A percentile compares a stretch with the other conserved stretches of the same genome.
Conservation (phyloP, 345 rosid species). For the Carallia brachiata region DNA sequence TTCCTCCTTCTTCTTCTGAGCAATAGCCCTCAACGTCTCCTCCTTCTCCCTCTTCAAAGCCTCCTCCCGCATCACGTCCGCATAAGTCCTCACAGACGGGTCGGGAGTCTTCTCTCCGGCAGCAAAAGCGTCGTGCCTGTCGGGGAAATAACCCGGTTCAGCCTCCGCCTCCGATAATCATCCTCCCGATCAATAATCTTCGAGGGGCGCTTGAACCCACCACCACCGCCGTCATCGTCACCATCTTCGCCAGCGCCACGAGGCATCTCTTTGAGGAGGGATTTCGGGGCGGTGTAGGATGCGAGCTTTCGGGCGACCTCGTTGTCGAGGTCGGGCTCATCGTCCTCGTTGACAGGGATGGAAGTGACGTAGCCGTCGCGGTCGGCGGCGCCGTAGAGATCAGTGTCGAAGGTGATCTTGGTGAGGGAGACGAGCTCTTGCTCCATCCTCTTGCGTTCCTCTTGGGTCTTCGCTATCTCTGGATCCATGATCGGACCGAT, state of each 20-base stretch:
- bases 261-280: constrained; percentile 70
- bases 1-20: constrained; percentile 73
- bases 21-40: constrained; percentile 52
- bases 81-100: constrained; percentile 65
- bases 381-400: constrained; percentile 75
- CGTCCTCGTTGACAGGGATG: constrained; percentile 86
- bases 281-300: constrained; percentile 89
- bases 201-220: constrained; percentile 62
- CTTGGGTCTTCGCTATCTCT: constrained; percentile 84
- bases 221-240: constrained; percentile 49
- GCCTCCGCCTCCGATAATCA: constrained; percentile 80
- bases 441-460: constrained; percentile 71
- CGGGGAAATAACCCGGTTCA: constrained; percentile 86
- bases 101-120: constrained; percentile 95
- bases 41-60: constrained; percentile 60
- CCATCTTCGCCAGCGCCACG: constrained; percentile 52
- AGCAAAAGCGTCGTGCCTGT: constrained; percentile 85
- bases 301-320: constrained; percentile 79
- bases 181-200: constrained; percentile 86
- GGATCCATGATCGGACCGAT: constrained; percentile 39
- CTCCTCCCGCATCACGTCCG: constrained; percentile 84
- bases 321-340: constrained; percentile 65
- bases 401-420: constrained; percentile 72
- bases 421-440: constrained; percentile 79
- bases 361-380: constrained; percentile 61